Conservation (phyloP, 2,329 filamentous ascomycete species). For the Rhynchosporium secalis region DNA sequence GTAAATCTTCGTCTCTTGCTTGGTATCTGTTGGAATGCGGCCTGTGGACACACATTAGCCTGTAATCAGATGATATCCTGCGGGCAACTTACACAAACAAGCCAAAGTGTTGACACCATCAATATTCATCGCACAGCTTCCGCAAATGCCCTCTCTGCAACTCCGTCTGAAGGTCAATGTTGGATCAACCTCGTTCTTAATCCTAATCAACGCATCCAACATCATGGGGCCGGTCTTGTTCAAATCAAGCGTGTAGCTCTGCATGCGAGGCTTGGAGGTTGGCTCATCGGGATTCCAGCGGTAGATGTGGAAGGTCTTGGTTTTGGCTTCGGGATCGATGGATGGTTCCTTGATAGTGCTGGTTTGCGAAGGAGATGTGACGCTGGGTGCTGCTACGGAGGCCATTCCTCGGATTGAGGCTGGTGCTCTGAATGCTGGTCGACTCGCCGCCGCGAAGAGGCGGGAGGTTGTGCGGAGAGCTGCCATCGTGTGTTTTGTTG, state of each 20-base stretch:
- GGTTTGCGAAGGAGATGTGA: constrained; percentile 28
- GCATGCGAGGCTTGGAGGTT: constrained; percentile 90
- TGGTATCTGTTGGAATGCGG: constrained; percentile 84
- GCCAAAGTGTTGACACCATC: constrained; percentile 97
- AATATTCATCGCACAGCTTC: constrained; percentile 99
- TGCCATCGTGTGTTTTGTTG: constrained; percentile 30
- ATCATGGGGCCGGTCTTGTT: constrained; percentile 99
- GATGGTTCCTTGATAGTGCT: constrained; percentile 44
- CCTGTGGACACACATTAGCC: constrained; percentile 55
- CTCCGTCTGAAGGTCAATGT: constrained; percentile 94
- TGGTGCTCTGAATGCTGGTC: constrained; percentile 27
- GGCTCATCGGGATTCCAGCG: constrained; percentile 96
- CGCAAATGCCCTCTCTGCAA: constrained; percentile 97
- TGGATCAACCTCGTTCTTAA: constrained; percentile 98
- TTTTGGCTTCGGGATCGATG: constrained; percentile 62
- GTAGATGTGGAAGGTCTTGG: constrained; percentile 98
- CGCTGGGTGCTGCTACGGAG: constrained; percentile 22
- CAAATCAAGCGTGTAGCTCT: constrained; percentile 89
- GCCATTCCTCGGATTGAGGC: constrained; percentile 27
- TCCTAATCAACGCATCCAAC: constrained; percentile 91
- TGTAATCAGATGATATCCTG: background rate
- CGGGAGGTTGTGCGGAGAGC: constrained; percentile 32
- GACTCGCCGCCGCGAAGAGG: constrained; percentile 30
- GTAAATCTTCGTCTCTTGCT: constrained; percentile 88
- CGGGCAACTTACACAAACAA: constrained; percentile 78